Percentiles rank a stretch among this genome's conserved stretches.
Conservation (phyloP, 192 early-diverging fungal species). For the Allomyces arbusculus region DNA sequence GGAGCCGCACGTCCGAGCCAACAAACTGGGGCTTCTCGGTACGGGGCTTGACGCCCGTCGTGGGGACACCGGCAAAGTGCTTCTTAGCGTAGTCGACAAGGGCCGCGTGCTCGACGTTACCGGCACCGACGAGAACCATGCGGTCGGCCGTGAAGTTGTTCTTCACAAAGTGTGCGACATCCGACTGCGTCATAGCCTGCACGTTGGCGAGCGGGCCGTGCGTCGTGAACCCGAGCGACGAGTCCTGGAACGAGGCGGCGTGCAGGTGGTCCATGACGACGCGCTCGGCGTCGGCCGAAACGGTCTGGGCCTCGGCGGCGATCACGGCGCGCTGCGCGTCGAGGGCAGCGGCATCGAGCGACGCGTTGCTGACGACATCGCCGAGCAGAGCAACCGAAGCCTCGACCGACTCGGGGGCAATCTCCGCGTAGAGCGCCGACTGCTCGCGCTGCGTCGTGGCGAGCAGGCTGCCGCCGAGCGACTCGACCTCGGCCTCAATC, state of each 20-base stretch:
- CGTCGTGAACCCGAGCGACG: slow-evolving; percentile 75
- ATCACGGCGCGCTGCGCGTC: slow-evolving; percentile 96
- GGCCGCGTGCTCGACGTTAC: slow-evolving; percentile 82
- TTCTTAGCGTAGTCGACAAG: slow-evolving; percentile 79
- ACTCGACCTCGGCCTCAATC: slow-evolving; percentile 87
- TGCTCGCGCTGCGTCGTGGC: slow-evolving; percentile 98
- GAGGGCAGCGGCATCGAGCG: slow-evolving; percentile 58
- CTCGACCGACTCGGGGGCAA: slow-evolving; percentile 65
- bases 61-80: slow-evolving; percentile 68
- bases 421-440: slow-evolving; percentile 94
- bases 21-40: slow-evolving; percentile 52
- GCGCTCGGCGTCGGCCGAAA: slow-evolving; percentile 84
- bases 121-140: slow-evolving; percentile 88
- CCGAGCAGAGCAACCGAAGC: slow-evolving; percentile 77
- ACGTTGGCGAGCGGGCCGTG: slow-evolving; percentile 89
- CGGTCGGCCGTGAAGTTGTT: slow-evolving; percentile 91
- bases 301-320: slow-evolving; percentile 77
- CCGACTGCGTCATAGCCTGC: slow-evolving; percentile 60
- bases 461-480: slow-evolving; percentile 93
- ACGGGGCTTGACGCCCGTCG: slow-evolving; percentile 18
- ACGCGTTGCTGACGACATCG: slow-evolving; percentile 86
- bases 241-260: slow-evolving; percentile 75
- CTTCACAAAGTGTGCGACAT: slow-evolving; percentile 72
- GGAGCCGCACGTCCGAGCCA: slow-evolving; percentile 74
- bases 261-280: slow-evolving; percentile 98